Percentiles rank a stretch among this genome's conserved stretches.
phyloP scores from a whole-genome alignment of 768 basidiomycete species.

The Lactarius indigo region DNA sequence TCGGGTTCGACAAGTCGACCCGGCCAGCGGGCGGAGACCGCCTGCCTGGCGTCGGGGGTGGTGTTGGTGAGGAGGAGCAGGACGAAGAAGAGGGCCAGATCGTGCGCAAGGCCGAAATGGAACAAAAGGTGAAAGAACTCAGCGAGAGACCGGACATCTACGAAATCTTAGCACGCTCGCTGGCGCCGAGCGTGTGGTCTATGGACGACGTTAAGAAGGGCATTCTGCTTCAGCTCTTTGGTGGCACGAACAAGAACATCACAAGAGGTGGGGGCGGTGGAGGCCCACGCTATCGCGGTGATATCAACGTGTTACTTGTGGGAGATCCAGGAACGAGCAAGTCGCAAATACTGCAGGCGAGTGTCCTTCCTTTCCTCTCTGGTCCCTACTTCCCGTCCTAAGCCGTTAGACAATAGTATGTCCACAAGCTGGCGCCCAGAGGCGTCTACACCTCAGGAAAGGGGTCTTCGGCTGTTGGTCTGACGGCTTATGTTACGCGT shows the following conservation, averaged over 20 bases:
- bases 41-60: slow-evolving; percentile 63
- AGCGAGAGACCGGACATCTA: slow-evolving; percentile 79
- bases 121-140: slow-evolving; percentile 70
- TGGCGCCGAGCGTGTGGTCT: slow-evolving; percentile 95
- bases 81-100: slow-evolving; percentile 43
- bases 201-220: slow-evolving; percentile 99
- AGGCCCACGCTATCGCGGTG: slow-evolving; percentile 93
- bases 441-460: slow-evolving; percentile 98
- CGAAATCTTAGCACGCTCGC: slow-evolving; percentile 73
- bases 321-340: slow-evolving; percentile 98
- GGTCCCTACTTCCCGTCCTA: slow-evolving; percentile 1
- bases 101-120: slow-evolving; percentile 61
- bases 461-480: slow-evolving; percentile 96
- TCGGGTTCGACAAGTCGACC: slow-evolving; percentile 80
- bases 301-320: slow-evolving; percentile 95
- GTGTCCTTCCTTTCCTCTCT: slow-evolving; percentile 23
- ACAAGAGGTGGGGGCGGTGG: slow-evolving; percentile 91
- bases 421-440: slow-evolving; percentile 96
- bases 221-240: slow-evolving; percentile 91
- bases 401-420: slow-evolving; percentile 58
- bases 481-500: slow-evolving; percentile 97
- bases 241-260: slow-evolving; percentile 96
- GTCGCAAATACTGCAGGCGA: slow-evolving; percentile 88
- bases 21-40: slow-evolving; percentile 66
- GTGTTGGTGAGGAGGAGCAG: slow-evolving; percentile 62